Evolutionary conservation across 208 protist genomes (phyloP).

Genomic region (Leishmania major): DNA sequence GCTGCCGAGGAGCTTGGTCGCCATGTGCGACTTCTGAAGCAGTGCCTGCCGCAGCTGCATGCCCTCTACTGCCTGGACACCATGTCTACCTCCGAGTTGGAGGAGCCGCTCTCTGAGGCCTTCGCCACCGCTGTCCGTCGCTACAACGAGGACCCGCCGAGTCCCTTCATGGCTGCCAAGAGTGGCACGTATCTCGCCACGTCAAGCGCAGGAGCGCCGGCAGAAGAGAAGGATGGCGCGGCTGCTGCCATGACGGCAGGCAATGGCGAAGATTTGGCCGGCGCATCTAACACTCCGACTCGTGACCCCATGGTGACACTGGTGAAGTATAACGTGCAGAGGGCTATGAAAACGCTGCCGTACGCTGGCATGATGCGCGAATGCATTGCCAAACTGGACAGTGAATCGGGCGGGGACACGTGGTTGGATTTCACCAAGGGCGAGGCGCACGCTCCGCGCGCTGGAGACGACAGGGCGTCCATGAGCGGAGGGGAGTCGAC

Average conservation of each 20-base stretch:
- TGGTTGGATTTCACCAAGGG: constrained; percentile 40
- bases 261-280: neutral
- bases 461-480: constrained; percentile 2
- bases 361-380: constrained; percentile 44
- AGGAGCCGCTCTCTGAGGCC: constrained; percentile 60
- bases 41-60: constrained; percentile 33
- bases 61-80: constrained; percentile 62
- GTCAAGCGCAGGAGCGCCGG: neutral
- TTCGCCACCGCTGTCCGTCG: constrained; percentile 48
- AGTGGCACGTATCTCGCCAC: neutral
- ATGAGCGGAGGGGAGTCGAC: neutral
- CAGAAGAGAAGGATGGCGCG: neutral
- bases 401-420: neutral
- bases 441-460: neutral
- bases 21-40: constrained; percentile 46
- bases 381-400: constrained; percentile 22
- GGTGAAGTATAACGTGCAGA: constrained; percentile 65
- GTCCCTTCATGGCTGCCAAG: neutral
- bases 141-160: constrained; percentile 22
- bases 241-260: neutral
- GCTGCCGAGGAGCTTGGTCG: constrained; percentile 39
- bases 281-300: neutral
- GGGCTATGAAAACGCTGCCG: constrained; percentile 34
- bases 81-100: constrained; percentile 45
- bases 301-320: constrained; percentile 24